Percentiles rank a stretch among this genome's conserved stretches.
Conservation (phyloP, 202 grass and related monocot species). For the Bolboschoenoplectus hybrid region DNA sequence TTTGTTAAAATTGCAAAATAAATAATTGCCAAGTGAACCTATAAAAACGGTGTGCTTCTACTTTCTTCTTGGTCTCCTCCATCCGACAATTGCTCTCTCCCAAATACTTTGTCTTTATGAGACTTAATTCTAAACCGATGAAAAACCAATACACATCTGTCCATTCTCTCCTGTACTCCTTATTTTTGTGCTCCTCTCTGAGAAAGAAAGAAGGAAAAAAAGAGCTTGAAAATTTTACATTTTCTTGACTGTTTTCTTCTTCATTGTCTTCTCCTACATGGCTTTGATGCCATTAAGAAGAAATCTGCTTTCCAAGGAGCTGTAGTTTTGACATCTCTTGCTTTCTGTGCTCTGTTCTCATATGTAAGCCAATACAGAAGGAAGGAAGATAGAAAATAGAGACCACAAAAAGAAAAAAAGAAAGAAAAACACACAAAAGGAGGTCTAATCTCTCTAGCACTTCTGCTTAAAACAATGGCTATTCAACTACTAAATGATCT, state of each 20-base stretch:
- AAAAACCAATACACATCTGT: background rate
- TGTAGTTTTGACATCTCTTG: background rate
- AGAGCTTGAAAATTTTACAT: background rate
- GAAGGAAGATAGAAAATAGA: background rate
- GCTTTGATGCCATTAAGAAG: background rate
- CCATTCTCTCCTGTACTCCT: background rate
- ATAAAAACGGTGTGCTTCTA: too few relatives aligned
- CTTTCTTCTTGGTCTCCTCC: too few relatives aligned
- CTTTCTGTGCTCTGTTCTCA: background rate
- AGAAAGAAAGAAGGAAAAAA: background rate
- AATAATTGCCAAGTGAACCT: too few relatives aligned
- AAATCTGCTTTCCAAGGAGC: background rate
- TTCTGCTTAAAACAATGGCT: background rate
- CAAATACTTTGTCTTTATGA: too few relatives aligned
- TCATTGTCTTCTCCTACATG: background rate
- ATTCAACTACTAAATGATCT: background rate
- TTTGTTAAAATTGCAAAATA: too few relatives aligned
- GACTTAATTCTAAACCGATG: too few relatives aligned
- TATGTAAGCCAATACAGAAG: background rate
- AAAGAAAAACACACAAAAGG: background rate
- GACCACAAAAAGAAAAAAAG: background rate
- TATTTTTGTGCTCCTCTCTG: background rate
- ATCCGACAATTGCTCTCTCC: too few relatives aligned
- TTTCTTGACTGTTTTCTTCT: background rate
- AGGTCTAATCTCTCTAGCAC: background rate